A percentile compares a stretch with the other conserved stretches of the same genome.
These are phyloP conservation scores for Globisporangium polare DNA, from an alignment of 352 stramenopile genomes.

Conservation along the genomic window DNA sequence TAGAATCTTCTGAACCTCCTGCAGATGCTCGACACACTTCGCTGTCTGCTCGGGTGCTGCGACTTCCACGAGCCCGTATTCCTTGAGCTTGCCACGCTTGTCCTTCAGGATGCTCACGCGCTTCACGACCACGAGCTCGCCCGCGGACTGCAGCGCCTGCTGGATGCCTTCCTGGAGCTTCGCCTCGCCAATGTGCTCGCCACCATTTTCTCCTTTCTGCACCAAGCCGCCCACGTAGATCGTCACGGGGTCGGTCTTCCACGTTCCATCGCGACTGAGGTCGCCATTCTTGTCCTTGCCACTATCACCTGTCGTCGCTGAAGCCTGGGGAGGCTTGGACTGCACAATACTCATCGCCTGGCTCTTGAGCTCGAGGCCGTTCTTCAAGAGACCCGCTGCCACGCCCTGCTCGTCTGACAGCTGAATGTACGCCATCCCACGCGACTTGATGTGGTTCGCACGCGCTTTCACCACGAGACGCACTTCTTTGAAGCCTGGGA, in stretches of 20 bases:
- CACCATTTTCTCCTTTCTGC: background rate
- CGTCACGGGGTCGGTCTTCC: conserved; percentile 49
- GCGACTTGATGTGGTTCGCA: conserved; percentile 51
- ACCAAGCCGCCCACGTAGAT: conserved; percentile 54
- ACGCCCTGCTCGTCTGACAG: conserved; percentile 47
- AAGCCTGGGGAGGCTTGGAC: conserved; percentile 33
- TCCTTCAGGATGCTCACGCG: conserved; percentile 55
- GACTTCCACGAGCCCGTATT: conserved; percentile 63
- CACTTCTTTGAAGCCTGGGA: conserved; percentile 48
- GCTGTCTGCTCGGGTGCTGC: conserved; percentile 24
- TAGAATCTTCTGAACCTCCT: conserved; percentile 31
- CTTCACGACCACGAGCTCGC: conserved; percentile 32
- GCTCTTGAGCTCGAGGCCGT: conserved; percentile 6
- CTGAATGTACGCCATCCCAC: conserved; percentile 75
- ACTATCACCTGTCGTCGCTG: conserved; percentile 1
- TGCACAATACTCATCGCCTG: conserved; percentile 46
- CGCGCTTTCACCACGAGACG: conserved; percentile 63
- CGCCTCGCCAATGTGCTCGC: conserved; percentile 32
- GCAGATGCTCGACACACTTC: conserved; percentile 25
- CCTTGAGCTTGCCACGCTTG: conserved; percentile 54
- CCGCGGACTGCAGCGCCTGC: conserved; percentile 29
- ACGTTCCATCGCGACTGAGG: conserved; percentile 23
- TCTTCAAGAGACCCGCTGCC: conserved; percentile 17
- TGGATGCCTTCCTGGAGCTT: conserved; percentile 33
- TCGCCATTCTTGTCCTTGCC: background rate